Base-by-base conservation (phyloP, 1,139 yeast species). In the Saccharomyces hybrid region DNA sequence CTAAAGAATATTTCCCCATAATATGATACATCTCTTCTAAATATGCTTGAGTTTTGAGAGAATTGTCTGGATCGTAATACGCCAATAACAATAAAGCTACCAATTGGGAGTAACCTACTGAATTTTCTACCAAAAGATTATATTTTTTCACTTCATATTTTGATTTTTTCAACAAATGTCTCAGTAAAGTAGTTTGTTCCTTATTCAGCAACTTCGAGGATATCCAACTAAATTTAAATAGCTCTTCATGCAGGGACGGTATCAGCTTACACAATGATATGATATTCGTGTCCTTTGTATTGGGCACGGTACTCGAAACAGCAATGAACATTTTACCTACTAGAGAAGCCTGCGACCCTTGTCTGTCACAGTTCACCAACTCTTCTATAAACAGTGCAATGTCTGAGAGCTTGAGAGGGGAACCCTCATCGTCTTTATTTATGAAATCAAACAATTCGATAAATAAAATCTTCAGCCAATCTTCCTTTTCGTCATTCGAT, bases 1-100 rank as follows among this genome's bases (percentile, higher is more conserved):
- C 97, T 52, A 93, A 75, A 52, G 79, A 79, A 67, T 82, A 91
- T 66, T 84, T 88, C 1, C 96, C 97, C 53, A 86, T 84, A 5
- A 88, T 68, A 34, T 77, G 75, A 51, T 82, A 79, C 2, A 87
- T 74, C 5, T 79, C 74, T 20, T 77, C 70, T n/a, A 78, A 65
- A n/a, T 81, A 76, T 54, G 74, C 75, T 1, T 73, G 72, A 0
- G 83, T 72, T 58, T 79, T 78, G 47, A 67, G 72, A 6, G 65
- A 62, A 7, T 79, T 72, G 53, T 78, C 76, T 1, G 72, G 70
- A 28, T 75, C 72, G 38, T 67, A 68, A 49, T 81, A 72, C 2
- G 82, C 76, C 2, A 70, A 60, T 55, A 71, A 69, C n/a, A 87
- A 59, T 55, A 84, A 82, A 5, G 77, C 77, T 0, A 84, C 70